Evolutionary conservation across 108 stramenopile species (phyloP), one percentile per base, ranked within the genome.

Genomic region (Cyclotella sp.): DNA sequence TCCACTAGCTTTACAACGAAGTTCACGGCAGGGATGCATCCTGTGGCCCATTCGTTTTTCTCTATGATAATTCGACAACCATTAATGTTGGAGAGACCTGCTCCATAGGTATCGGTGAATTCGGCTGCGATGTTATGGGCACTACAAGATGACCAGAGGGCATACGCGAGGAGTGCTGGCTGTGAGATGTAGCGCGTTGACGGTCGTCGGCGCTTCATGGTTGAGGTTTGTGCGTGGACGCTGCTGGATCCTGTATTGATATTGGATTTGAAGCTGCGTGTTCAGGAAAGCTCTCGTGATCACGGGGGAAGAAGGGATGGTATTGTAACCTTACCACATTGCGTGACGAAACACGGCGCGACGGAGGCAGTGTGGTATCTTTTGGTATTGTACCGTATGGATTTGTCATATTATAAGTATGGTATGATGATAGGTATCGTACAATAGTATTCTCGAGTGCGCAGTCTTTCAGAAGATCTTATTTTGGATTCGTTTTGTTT

Each of bases 11-110:
- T 79, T 42, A 79, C 78, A n/a, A 79, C 70, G 51, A 79, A 79
- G 29, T 79, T 79, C 43, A 79, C 78, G 19, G 78, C 78, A 34
- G 78, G 78, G 41, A 69, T 79, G 51, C 81, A 82, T 7, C 81
- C 81, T 24, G 75, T 63, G 2, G 81, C 81, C 81, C 81, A 82
- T 55, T 82, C 81, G 44, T 82, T 82, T 24, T 76, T 76, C 46
- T 76, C 75, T 15, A 82, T 53, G 7, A 76, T 45, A 9, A 83
- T 44, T 58, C 76, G 64, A 70, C 82, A 83, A 43, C 66, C 72
- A 39, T 19, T 45, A 43, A 7, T 68, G 57, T 22, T 27, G 57
- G 27, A 14, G 22, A 22, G 57, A 34, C 34, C 34, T 5, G 34
- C 34, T 34, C 19, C 19, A 19, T 7, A 51, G 19, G 19, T 3